Evolutionary conservation across 1,284 basidiomycete species (phyloP).

Genomic region (Cutaneotrichosporon cutaneum): DNA sequence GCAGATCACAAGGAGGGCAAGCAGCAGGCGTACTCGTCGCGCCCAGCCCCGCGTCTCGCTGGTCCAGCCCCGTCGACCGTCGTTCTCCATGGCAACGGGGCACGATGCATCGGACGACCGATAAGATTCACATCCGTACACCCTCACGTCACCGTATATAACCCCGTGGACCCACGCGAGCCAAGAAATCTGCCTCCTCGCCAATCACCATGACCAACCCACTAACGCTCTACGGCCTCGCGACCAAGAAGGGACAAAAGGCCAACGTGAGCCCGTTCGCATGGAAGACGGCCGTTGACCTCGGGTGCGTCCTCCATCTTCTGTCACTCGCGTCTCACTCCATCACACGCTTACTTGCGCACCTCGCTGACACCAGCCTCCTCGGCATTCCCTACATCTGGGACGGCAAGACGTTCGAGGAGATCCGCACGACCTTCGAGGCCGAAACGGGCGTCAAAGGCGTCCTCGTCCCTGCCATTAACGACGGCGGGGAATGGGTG

Average conservation of each 20-base stretch:
- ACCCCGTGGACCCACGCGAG: too few species aligned
- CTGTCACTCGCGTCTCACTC: too few species aligned
- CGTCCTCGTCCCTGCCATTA: slow-evolving; percentile 37
- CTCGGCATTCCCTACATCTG: slow-evolving; percentile 28
- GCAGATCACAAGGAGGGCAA: too few species aligned
- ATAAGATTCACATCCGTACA: too few species aligned
- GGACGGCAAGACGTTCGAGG: slow-evolving; percentile 25
- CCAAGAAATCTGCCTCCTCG: background rate
- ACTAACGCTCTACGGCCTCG: slow-evolving; percentile 15
- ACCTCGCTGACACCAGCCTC: too few species aligned
- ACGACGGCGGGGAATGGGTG: slow-evolving; percentile 27
- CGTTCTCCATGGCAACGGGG: too few species aligned
- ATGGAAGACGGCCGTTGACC: slow-evolving; percentile 21
- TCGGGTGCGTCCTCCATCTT: slow-evolving; percentile 9
- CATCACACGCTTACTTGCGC: too few species aligned
- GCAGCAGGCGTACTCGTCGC: too few species aligned
- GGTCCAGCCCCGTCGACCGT: too few species aligned
- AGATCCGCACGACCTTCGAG: slow-evolving; percentile 36
- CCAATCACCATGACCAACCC: background rate
- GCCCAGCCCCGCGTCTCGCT: too few species aligned
- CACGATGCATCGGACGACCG: too few species aligned
- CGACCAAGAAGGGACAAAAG: slow-evolving; percentile 15
- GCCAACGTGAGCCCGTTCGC: slow-evolving; percentile 23
- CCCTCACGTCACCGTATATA: too few species aligned
- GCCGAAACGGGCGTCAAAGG: slow-evolving; percentile 31